Evolutionary conservation across 2,329 filamentous ascomycete genomes (phyloP).

Genomic region (Plenodomus biglobosus): DNA sequence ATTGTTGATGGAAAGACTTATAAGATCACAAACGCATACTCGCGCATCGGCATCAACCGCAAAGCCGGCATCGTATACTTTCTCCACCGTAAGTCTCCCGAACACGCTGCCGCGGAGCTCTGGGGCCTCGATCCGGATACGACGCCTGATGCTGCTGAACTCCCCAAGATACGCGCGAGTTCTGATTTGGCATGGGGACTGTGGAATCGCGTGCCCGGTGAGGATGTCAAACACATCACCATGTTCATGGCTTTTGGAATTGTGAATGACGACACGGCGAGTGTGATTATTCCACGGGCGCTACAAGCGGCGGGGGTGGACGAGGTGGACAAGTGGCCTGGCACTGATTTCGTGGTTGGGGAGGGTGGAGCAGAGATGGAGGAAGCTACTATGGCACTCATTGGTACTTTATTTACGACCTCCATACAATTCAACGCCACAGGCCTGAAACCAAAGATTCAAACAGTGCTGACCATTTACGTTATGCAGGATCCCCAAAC

Average conservation of each 20-base stretch:
- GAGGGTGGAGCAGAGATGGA: neutral
- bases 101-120: neutral
- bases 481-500: slow-evolving; percentile 17
- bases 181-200: slow-evolving; percentile 3
- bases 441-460: too few species aligned
- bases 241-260: slow-evolving; percentile 3
- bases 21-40: slow-evolving; percentile 7
- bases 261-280: neutral
- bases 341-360: slow-evolving; percentile 2
- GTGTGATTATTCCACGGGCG: neutral
- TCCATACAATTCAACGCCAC: too few species aligned
- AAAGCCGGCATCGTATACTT: slow-evolving; percentile 9
- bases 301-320: neutral
- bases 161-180: slow-evolving; percentile 1
- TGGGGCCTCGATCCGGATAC: neutral
- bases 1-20: slow-evolving; percentile 2
- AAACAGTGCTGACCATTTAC: too few species aligned
- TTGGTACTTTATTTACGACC: too few species aligned
- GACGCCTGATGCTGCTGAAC: neutral
- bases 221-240: neutral
- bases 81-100: slow-evolving; percentile 2
- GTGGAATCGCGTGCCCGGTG: slow-evolving; percentile 2
- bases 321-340: slow-evolving; percentile 1
- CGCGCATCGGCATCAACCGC: slow-evolving; percentile 9
- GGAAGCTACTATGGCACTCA: neutral